Conservation (phyloP, 306 rosid genomes). For the Crataegus laevigata region DNA sequence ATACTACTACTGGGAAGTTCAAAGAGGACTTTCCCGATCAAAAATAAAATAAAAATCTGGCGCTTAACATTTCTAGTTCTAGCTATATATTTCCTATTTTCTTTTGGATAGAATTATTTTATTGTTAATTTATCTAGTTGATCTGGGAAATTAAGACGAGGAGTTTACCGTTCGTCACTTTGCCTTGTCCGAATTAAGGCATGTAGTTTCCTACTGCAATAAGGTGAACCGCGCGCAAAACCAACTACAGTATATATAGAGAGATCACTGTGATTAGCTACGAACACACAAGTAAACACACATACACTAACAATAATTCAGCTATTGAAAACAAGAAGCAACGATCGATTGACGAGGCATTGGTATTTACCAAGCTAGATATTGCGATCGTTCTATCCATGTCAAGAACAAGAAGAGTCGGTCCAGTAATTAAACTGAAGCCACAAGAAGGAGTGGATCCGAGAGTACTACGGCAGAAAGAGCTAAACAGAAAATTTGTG, state of each 20-base stretch:
- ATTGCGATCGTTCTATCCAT: background rate
- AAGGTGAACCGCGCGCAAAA: background rate
- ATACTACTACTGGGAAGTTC: background rate
- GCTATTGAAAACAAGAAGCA: background rate
- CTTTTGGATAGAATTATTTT: background rate
- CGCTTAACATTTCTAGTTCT: no score
- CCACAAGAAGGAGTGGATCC: background rate
- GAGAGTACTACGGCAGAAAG: background rate
- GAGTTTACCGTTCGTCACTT: background rate
- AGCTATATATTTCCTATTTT: background rate
- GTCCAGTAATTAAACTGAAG: background rate
- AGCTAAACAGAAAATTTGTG: background rate
- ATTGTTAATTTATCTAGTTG: background rate
- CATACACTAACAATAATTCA: background rate
- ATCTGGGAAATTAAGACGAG: background rate
- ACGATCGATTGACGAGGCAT: background rate
- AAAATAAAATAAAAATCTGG: no score
- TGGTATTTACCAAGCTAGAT: background rate
- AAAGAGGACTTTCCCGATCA: background rate
- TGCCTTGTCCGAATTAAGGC: background rate
- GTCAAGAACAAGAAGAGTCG: no score
- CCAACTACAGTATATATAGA: background rate
- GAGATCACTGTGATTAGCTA: background rate
- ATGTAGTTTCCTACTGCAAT: background rate
- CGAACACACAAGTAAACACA: background rate